Percentiles rank a stretch among this genome's conserved stretches.
phyloP scores from a whole-genome alignment of 441 rosid species.

The Gossypium davidsonii region DNA sequence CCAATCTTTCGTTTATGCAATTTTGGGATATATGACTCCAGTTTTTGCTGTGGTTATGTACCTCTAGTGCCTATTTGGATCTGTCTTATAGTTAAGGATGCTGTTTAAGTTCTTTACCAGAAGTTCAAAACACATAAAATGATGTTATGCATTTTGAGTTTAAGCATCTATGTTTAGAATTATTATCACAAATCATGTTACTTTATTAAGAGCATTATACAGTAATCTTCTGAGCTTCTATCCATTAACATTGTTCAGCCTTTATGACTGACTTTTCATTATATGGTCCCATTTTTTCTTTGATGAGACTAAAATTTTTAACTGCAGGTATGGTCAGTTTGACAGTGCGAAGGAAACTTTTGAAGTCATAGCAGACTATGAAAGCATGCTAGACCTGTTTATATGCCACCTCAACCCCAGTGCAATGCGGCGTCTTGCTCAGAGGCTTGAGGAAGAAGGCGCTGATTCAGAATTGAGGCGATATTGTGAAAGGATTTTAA shows the following conservation, averaged over 20 bases:
- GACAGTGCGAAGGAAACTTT: conserved; percentile 96
- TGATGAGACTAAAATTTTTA: conserved; percentile 20
- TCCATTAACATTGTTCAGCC: not conserved
- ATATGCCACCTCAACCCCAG: conserved; percentile 98
- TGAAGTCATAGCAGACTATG: conserved; percentile 93
- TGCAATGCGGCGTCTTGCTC: conserved; percentile 98
- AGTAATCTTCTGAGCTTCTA: not conserved
- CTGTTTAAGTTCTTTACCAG: not conserved
- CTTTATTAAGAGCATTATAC: not conserved
- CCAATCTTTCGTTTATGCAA: not conserved
- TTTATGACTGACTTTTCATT: not conserved
- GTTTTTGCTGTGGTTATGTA: not conserved
- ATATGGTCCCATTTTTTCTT: not conserved
- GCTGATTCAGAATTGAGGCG: conserved; percentile 87
- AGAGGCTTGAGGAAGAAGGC: conserved; percentile 89
- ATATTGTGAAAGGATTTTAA: conserved; percentile 85
- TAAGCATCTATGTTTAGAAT: conserved; percentile 2
- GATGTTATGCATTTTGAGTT: not conserved
- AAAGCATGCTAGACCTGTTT: conserved; percentile 92
- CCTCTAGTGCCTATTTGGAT: not conserved
- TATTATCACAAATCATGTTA: not conserved
- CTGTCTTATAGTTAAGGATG: not conserved
- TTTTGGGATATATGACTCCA: not conserved
- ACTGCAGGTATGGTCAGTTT: conserved; percentile 89
- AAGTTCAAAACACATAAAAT: not conserved